phyloP scores from a whole-genome alignment of 2,329 filamentous ascomycete genomes.

The Diplodia seriata region DNA sequence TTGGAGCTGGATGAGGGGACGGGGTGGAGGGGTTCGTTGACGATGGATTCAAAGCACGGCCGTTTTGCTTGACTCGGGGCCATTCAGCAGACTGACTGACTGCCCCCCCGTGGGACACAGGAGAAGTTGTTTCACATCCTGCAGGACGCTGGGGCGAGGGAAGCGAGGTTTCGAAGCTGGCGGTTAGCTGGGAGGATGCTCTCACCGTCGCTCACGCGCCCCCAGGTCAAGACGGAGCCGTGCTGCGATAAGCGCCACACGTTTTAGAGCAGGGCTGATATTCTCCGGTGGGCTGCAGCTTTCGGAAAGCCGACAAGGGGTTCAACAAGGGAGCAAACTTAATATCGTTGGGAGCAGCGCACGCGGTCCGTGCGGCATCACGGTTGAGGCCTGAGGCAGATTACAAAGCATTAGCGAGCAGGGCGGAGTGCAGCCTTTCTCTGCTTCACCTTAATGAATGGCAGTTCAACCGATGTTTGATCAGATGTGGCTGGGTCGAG shows the following conservation, averaged over 20 bases:
- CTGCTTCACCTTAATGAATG: slow-evolving; percentile 24
- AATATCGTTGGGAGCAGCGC: slow-evolving; percentile 10
- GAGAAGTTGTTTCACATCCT: slow-evolving; percentile 16
- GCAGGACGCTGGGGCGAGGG: slow-evolving; percentile 1
- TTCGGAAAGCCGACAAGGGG: background rate
- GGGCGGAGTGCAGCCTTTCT: background rate
- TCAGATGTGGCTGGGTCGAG: slow-evolving; percentile 15
- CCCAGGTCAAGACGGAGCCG: background rate
- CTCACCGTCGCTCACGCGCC: background rate
- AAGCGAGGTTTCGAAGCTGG: slow-evolving; percentile 15
- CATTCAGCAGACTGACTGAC: background rate
- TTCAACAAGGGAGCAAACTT: background rate
- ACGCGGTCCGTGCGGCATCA: slow-evolving; percentile 4
- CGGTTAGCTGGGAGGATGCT: background rate
- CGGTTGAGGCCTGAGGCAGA: slow-evolving; percentile 11
- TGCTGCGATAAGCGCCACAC: slow-evolving; percentile 13
- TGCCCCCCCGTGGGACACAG: background rate
- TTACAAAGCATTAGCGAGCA: slow-evolving; percentile 22
- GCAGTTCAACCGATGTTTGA: slow-evolving; percentile 16
- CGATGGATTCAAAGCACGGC: slow-evolving; percentile 4
- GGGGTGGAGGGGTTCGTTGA: background rate
- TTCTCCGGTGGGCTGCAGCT: background rate
- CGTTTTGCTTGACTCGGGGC: background rate
- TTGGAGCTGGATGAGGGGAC: slow-evolving; percentile 26
- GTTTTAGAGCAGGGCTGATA: slow-evolving; percentile 18